These are phyloP conservation scores for Paradendryphiella salina DNA, from an alignment of 2,329 filamentous ascomycete genomes.

Conservation along the genomic window DNA sequence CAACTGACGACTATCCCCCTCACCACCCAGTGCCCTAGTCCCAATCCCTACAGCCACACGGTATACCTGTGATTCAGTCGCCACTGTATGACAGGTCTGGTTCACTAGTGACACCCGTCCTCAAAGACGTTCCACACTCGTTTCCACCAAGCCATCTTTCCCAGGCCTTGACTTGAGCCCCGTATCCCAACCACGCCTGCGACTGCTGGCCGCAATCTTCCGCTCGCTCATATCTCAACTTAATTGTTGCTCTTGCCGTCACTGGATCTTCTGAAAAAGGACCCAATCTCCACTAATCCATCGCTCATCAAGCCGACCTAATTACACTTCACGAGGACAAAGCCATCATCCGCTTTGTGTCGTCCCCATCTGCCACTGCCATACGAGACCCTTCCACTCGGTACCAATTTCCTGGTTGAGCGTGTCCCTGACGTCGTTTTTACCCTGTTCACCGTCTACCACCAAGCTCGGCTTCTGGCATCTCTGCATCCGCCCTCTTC, in stretches of 20 bases:
- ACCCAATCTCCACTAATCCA: slow-evolving; percentile 5
- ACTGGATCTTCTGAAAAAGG: slow-evolving; percentile 18
- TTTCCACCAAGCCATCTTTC: slow-evolving; percentile 31
- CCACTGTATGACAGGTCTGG: slow-evolving; percentile 20
- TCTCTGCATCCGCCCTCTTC: slow-evolving; percentile 12
- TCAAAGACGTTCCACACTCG: slow-evolving; percentile 38
- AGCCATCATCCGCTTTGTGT: not conserved
- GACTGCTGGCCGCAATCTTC: slow-evolving; percentile 12
- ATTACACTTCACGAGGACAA: not conserved
- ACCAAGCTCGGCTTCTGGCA: slow-evolving; percentile 21
- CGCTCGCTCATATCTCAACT: slow-evolving; percentile 20
- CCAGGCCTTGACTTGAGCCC: slow-evolving; percentile 21
- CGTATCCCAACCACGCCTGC: slow-evolving; percentile 24
- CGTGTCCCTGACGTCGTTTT: slow-evolving; percentile 20
- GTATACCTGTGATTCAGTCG: slow-evolving; percentile 29
- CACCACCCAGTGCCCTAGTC: slow-evolving; percentile 11
- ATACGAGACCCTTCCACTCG: slow-evolving; percentile 2
- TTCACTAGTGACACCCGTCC: slow-evolving; percentile 38
- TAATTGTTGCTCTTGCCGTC: slow-evolving; percentile 6
- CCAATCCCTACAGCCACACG: slow-evolving; percentile 24
- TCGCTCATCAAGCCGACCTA: not conserved
- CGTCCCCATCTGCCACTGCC: not conserved
- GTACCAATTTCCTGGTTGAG: slow-evolving; percentile 18
- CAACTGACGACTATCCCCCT: slow-evolving; percentile 9
- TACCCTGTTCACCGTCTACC: slow-evolving; percentile 15